Percentiles rank a stretch among this genome's conserved stretches.
Evolutionary conservation across 805 yeast species (phyloP).

Genomic region (Cyberlindnera mississippiensis): DNA sequence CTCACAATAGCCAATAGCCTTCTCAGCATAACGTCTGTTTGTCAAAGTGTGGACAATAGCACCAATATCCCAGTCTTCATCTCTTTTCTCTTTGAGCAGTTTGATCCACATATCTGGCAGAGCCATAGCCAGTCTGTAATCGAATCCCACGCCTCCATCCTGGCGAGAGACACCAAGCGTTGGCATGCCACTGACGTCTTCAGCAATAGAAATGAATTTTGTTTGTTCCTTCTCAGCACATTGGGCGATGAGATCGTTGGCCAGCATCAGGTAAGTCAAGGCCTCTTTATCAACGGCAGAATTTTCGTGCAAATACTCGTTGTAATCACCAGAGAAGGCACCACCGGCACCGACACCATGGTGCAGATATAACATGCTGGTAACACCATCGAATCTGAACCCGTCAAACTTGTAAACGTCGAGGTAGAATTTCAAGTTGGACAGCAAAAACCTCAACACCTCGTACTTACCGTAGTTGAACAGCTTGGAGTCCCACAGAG

Average conservation of each 20-base stretch:
- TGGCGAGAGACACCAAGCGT: conserved; percentile 74
- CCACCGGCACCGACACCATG: conserved; percentile 85
- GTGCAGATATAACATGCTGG: conserved; percentile 86
- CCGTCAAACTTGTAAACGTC: conserved; percentile 90
- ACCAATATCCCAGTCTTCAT: conserved; percentile 91
- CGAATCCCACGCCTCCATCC: conserved; percentile 89
- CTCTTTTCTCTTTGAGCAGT: conserved; percentile 72
- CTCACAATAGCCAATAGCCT: conserved; percentile 88
- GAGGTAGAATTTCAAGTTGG: conserved; percentile 78
- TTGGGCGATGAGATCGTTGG: conserved; percentile 70
- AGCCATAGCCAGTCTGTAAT: conserved; percentile 94
- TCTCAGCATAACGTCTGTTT: conserved; percentile 84
- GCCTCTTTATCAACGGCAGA: conserved; percentile 85
- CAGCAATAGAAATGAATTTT: conserved; percentile 78
- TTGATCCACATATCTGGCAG: conserved; percentile 99
- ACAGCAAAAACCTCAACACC: conserved; percentile 78
- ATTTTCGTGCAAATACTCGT: conserved; percentile 78
- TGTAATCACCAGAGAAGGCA: conserved; percentile 88
- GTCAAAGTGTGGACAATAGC: conserved; percentile 75
- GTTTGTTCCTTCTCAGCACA: conserved; percentile 41
- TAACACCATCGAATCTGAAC: conserved; percentile 94
- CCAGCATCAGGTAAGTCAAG: conserved; percentile 79
- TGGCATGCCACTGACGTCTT: conserved; percentile 97
- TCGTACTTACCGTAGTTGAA: conserved; percentile 92
- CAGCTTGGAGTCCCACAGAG: conserved; percentile 93